Conservation (phyloP, 495 filamentous ascomycete genomes). For the Hyaloscypha bicolor region DNA sequence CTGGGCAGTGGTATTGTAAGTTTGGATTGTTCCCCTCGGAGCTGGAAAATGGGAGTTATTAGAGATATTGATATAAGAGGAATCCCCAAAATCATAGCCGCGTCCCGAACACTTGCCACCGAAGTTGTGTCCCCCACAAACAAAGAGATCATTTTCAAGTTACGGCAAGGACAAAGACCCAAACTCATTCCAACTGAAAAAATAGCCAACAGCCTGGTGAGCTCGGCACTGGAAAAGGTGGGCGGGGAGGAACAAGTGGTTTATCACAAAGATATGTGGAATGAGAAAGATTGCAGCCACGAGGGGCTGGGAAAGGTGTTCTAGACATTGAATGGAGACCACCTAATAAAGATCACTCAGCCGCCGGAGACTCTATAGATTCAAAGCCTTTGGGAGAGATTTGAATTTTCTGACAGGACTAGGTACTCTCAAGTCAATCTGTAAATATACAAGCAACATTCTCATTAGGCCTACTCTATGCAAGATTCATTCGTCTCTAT, state of each 20-base stretch:
- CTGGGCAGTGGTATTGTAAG: conserved; percentile 51
- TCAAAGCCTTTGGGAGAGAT: too few species aligned
- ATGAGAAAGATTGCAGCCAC: conserved; percentile 53
- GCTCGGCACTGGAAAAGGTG: conserved; percentile 44
- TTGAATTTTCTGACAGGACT: too few species aligned
- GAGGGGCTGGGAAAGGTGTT: conserved; percentile 49
- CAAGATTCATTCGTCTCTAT: background rate
- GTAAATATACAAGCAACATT: background rate
- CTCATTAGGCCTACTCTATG: background rate
- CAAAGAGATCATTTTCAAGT: conserved; percentile 44
- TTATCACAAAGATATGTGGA: conserved; percentile 58
- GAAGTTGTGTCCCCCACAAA: conserved; percentile 42
- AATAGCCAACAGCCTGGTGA: conserved; percentile 44
- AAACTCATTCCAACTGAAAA: conserved; percentile 37
- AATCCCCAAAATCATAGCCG: conserved; percentile 46
- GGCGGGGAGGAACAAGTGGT: too few species aligned
- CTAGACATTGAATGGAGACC: conserved; percentile 52
- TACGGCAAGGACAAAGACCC: conserved; percentile 49
- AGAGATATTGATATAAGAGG: background rate
- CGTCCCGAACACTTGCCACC: conserved; percentile 42
- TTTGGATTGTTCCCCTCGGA: background rate
- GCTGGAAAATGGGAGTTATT: background rate
- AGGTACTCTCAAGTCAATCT: too few species aligned
- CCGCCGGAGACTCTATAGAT: conserved; percentile 36
- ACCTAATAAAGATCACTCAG: conserved; percentile 44